A percentile compares a stretch with the other conserved stretches of the same genome.
These are phyloP conservation scores for Claviceps pazoutovae DNA, from an alignment of 2,329 filamentous ascomycete genomes.

Conservation along the genomic window DNA sequence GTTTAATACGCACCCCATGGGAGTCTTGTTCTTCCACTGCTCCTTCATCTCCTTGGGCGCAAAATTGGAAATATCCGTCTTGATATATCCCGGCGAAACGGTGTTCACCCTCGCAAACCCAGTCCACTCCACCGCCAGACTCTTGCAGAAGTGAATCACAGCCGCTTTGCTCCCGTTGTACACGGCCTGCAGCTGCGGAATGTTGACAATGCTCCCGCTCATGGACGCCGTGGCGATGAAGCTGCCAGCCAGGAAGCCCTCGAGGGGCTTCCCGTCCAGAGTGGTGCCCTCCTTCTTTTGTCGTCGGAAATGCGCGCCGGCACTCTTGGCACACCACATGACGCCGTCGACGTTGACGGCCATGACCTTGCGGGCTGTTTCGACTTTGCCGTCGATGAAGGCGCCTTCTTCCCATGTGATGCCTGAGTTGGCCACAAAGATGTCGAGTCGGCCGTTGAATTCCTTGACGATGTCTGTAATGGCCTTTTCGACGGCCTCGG, in stretches of 20 bases:
- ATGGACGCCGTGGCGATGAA: constrained; percentile 71
- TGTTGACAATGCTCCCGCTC: constrained; percentile 64
- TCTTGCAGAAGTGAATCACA: constrained; percentile 47
- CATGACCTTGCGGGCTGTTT: constrained; percentile 54
- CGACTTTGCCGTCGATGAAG: constrained; percentile 49
- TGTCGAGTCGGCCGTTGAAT: constrained; percentile 60
- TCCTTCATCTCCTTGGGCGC: constrained; percentile 51
- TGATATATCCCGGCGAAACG: constrained; percentile 63
- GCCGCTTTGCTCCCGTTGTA: constrained; percentile 64
- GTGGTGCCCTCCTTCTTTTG: constrained; percentile 56
- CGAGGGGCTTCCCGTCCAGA: constrained; percentile 44
- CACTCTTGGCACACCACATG: constrained; percentile 62
- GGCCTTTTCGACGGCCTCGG: constrained; percentile 34
- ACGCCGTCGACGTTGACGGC: constrained; percentile 61
- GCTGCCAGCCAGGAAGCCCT: constrained; percentile 48
- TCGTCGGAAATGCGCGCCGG: constrained; percentile 53
- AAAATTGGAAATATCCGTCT: constrained; percentile 57
- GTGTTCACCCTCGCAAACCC: constrained; percentile 60
- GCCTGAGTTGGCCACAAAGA: constrained; percentile 69
- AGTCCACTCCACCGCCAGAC: constrained; percentile 63
- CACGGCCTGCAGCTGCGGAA: constrained; percentile 59
- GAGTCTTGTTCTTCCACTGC: constrained; percentile 65
- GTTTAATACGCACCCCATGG: constrained; percentile 44
- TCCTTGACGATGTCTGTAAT: constrained; percentile 44
- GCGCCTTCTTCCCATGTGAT: constrained; percentile 58